Evolutionary conservation across 495 filamentous ascomycete species (phyloP), one percentile per base, ranked within the genome.

Genomic region (Hapsidospora chrysogenum): DNA sequence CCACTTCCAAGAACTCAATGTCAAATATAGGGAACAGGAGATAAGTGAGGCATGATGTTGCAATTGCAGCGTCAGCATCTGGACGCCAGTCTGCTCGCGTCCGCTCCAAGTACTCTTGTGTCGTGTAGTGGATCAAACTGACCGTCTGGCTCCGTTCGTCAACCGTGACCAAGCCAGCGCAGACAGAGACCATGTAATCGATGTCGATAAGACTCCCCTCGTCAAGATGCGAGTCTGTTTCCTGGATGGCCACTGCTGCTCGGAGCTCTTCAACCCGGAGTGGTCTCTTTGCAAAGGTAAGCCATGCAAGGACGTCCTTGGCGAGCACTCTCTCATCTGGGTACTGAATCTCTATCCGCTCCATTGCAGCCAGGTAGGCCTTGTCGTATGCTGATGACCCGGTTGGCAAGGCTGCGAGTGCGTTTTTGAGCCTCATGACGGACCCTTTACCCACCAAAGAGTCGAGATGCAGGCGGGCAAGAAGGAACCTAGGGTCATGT

Each of bases 111-210:
- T 68, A 76, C 27, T 63, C 57, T 37, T 71, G 57, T 0, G 66
- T 51, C 2, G 70, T 72, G 38, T 65, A 68, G 45, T 74, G 72
- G 8, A 70, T 60, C 8, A 76, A 49, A 11, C 64, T 62, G 29
- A 72, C 50, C 20, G 63, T 52, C 8, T 44, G 21, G 37, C 56
- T 71, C 15, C 58, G 52, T 17, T 57, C 14, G 31, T 74, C 63
- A 3, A 69, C 33, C 2, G 49, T 64, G 2, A 73, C 57, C 9
- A 78, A 45, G 1, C 72, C 70, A 31, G 57, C 60, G 42, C 70
- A 75, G 4, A 63, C 52, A 2, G 61, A 62, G 3, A 60, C 32
- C 8, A 72, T 39, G 14, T 58, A 40, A 17, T 60, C 50, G 7
- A 58, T 33, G 1, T 55, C 35, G 2, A 52, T 33, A 1, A 72